These are phyloP conservation scores for Candida vaughaniae DNA, from an alignment of 805 yeast genomes.

Conservation along the genomic window DNA sequence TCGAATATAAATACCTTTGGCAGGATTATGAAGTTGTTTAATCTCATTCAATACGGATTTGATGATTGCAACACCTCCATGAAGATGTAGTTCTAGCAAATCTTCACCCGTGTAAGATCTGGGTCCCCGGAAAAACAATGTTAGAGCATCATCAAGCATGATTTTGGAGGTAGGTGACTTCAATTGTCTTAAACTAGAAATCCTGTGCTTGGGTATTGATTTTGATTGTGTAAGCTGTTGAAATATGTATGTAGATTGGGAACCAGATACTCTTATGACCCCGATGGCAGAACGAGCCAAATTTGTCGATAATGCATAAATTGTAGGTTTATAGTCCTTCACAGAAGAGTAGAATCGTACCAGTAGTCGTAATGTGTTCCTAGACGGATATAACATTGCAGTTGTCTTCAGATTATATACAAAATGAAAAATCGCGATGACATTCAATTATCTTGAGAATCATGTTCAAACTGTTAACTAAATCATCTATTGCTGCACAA, in stretches of 20 bases:
- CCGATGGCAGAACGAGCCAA: constrained; percentile 84
- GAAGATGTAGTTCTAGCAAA: constrained; percentile 81
- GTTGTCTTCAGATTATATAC: no score
- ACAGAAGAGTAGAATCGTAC: background rate
- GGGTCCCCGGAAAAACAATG: constrained; percentile 69
- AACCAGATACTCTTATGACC: constrained; percentile 79
- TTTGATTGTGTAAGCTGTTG: constrained; percentile 43
- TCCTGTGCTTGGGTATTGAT: constrained; percentile 46
- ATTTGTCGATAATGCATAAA: constrained; percentile 87
- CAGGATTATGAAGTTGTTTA: constrained; percentile 47
- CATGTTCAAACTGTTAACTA: no score
- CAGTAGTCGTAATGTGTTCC: no score
- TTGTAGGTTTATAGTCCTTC: constrained; percentile 51
- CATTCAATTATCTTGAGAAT: no score
- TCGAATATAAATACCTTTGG: constrained; percentile 47
- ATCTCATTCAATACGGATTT: constrained; percentile 67
- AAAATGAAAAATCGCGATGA: constrained; percentile 6
- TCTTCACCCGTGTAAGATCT: constrained; percentile 92
- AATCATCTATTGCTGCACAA: no score
- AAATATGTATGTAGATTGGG: constrained; percentile 50
- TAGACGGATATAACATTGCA: no score
- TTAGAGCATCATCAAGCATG: constrained; percentile 75
- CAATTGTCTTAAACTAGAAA: constrained; percentile 58
- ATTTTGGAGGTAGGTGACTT: constrained; percentile 38
- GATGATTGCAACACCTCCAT: constrained; percentile 90